Conservation (phyloP, 495 filamentous ascomycete species). For the Penicillium cataractarum region DNA sequence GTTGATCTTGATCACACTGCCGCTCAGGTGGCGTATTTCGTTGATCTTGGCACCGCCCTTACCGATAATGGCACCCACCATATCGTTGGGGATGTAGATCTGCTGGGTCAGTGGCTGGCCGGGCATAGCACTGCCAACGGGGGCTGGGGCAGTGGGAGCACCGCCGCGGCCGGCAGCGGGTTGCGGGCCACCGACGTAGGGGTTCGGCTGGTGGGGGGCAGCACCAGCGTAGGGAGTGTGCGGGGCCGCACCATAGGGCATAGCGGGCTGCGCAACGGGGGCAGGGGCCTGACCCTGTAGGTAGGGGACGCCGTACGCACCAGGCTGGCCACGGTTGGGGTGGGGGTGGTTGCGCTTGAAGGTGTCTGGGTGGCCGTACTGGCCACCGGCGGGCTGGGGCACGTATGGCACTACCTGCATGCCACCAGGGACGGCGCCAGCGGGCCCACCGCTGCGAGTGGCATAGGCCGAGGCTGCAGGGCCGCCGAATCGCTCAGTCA, state of each 20-base stretch:
- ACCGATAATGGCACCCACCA: conserved; percentile 98
- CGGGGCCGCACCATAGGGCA: conserved; percentile 76
- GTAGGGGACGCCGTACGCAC: conserved; percentile 72
- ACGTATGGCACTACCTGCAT: conserved; percentile 98
- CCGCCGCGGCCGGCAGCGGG: conserved; percentile 57
- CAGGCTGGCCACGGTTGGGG: conserved; percentile 65
- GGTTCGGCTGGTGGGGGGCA: conserved; percentile 76
- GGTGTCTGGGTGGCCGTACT: conserved; percentile 88
- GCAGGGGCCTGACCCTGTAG: conserved; percentile 66
- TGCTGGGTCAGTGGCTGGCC: conserved; percentile 94
- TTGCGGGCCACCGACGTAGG: conserved; percentile 59
- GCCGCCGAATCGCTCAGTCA: conserved; percentile 93
- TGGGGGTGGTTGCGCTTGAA: conserved; percentile 71
- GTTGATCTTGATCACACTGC: conserved; percentile 99
- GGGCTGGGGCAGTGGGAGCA: conserved; percentile 58
- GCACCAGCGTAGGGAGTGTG: conserved; percentile 69
- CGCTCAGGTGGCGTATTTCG: conserved; percentile 93
- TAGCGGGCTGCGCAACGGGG: conserved; percentile 62
- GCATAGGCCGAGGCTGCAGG: conserved; percentile 96
- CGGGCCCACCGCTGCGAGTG: conserved; percentile 89
- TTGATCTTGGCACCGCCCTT: conserved; percentile 99
- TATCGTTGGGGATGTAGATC: conserved; percentile 98
- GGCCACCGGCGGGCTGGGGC: conserved; percentile 87
- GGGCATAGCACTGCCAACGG: conserved; percentile 74
- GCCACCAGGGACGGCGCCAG: conserved; percentile 89